A percentile compares a stretch with the other conserved stretches of the same genome.
Conservation (phyloP, 495 filamentous ascomycete species). For the Usnea hakonensis region DNA sequence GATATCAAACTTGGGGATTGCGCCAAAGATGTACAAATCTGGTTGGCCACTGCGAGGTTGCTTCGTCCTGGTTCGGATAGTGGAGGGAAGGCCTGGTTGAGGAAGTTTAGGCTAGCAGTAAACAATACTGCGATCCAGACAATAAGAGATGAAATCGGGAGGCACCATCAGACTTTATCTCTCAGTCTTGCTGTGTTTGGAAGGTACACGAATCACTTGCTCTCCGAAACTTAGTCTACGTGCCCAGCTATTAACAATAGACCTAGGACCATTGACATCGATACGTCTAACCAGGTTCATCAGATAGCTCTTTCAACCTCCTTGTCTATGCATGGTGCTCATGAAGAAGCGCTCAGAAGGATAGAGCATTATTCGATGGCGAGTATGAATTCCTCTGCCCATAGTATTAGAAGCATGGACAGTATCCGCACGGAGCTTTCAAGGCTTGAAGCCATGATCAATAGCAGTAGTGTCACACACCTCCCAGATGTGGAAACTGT, state of each 20-base stretch:
- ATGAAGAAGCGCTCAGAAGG: background rate
- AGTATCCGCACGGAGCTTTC: constrained; percentile 13
- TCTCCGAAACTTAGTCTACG: background rate
- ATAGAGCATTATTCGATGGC: constrained; percentile 14
- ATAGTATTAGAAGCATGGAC: constrained; percentile 15
- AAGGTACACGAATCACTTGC: background rate
- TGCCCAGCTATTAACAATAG: background rate
- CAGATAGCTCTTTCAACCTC: constrained; percentile 9
- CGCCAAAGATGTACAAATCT: constrained; percentile 11
- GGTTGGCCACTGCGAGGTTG: constrained; percentile 13
- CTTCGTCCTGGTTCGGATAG: constrained; percentile 4
- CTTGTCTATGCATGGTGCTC: constrained; percentile 5
- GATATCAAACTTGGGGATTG: constrained; percentile 17
- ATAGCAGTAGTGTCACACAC: background rate
- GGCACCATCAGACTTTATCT: constrained; percentile 7
- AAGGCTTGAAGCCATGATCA: constrained; percentile 13
- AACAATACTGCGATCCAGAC: constrained; percentile 15
- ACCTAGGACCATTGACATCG: constrained; percentile 9
- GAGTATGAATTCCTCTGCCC: constrained; percentile 11
- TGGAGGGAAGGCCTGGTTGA: constrained; percentile 14
- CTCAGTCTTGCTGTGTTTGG: constrained; percentile 13
- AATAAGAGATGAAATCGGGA: constrained; percentile 9
- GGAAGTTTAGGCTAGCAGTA: constrained; percentile 12
- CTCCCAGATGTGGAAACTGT: background rate
- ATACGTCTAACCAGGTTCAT: constrained; percentile 13